phyloP scores from a whole-genome alignment of 108 stramenopile genomes.

The Skeletonema grethae region DNA sequence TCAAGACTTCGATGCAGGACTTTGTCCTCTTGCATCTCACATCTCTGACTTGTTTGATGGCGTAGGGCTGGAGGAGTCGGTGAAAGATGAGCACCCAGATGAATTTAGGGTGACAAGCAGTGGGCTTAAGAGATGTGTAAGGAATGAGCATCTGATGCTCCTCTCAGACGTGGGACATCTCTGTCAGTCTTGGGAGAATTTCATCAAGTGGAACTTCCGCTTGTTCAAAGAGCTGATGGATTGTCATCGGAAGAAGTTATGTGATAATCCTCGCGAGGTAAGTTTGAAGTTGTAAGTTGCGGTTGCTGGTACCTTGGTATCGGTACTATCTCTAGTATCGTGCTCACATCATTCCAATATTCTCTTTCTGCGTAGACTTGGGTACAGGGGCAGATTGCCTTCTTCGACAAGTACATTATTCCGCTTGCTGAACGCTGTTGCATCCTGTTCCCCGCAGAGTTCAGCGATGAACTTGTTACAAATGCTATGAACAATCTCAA shows the following conservation, averaged over 20 bases:
- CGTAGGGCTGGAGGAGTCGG: constrained; percentile 10
- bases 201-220: constrained; percentile 54
- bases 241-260: constrained; percentile 21
- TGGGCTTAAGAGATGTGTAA: constrained; percentile 26
- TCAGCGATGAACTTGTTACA: constrained; percentile 1
- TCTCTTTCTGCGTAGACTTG: constrained; percentile 13
- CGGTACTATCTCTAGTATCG: background rate
- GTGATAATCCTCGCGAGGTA: constrained; percentile 31
- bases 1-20: constrained; percentile 5
- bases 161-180: constrained; percentile 51
- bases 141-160: constrained; percentile 52
- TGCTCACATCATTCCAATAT: background rate
- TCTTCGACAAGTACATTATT: constrained; percentile 43
- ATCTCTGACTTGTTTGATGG: constrained; percentile 17
- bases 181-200: constrained; percentile 57
- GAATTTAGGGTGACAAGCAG: constrained; percentile 20
- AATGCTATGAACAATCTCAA: constrained; percentile 17
- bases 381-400: constrained; percentile 49
- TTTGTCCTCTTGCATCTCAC: constrained; percentile 29
- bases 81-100: constrained; percentile 22
- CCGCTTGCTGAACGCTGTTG: constrained; percentile 27
- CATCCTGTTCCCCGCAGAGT: constrained; percentile 16
- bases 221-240: constrained; percentile 50
- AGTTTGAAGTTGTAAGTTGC: background rate
- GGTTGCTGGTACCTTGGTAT: background rate